Base-by-base conservation (phyloP, 345 rosid genomes). In the Draba incana region DNA sequence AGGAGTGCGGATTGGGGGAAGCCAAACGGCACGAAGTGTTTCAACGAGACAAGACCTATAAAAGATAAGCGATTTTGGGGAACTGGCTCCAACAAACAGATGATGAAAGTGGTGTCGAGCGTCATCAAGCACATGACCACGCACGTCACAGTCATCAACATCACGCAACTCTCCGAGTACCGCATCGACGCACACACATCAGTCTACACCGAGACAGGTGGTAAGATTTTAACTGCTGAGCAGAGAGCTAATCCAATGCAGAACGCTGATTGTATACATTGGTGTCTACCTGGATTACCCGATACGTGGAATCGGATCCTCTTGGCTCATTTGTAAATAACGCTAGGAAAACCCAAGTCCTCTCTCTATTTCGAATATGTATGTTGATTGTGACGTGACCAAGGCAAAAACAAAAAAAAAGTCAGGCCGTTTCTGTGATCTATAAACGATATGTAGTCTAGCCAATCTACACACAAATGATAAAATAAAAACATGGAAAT, bases 211-310 rank as follows among this genome's bases (percentile, higher is more conserved):
- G 97, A 93, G 60, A 81, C 84, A 0, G 97, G 87, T 2, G 98
- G 98, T 6, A 80, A 81, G 11, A 6, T 93, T 6, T 54, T 93
- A 57, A 88, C 85, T 3, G 84, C 81, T 4, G 86, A 88, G 64
- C 67, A 93, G 67, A 87, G 68, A 59, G 84, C 89, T 1, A 86
- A 90, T 62, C 97, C 98, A 0, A 25, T 79, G 30, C 81, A 10
- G 13, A 41, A 90, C 16, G 97, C 98, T 8, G 98, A 93, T 71
- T 93, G 97, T 80, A 93, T 93, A 60, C 98, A 93, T n/a, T 93
- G 97, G 97, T 93, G 98, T 25, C 62, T 93, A 64, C 98, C 97
- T 1, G 96, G 97, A 25, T 80, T 93, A 14, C 96, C 98, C 0
- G 98, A 93, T 66, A 86, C 97, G 0, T 93, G 96, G 96, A 93